Evolutionary conservation across 2,329 filamentous ascomycete genomes (phyloP).

Genomic region (Huntiella bhutanensis): DNA sequence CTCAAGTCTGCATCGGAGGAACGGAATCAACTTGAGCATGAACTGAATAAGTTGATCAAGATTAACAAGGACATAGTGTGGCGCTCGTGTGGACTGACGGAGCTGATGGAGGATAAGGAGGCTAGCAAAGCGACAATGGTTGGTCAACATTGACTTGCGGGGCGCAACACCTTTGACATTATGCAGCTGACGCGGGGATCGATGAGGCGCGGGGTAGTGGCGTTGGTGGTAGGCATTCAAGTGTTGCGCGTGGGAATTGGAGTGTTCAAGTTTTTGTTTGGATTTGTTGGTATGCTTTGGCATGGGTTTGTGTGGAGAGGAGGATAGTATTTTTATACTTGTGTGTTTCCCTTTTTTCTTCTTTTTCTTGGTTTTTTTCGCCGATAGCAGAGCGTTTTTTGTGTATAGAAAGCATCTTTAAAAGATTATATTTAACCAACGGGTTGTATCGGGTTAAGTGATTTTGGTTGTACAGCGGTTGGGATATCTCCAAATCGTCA

Average conservation of each 20-base stretch:
- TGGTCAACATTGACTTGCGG: slow-evolving; percentile 11
- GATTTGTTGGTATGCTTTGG: slow-evolving; percentile 10
- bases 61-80: slow-evolving; percentile 35
- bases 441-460: not conserved
- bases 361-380: not conserved
- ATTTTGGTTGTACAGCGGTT: too few species aligned
- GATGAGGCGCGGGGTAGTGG: slow-evolving; percentile 10
- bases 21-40: slow-evolving; percentile 43
- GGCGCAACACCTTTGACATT: slow-evolving; percentile 10
- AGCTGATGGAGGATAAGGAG: too few species aligned
- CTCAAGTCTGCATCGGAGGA: slow-evolving; percentile 35
- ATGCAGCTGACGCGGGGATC: slow-evolving; percentile 10
- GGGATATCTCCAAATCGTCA: too few species aligned
- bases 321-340: not conserved
- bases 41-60: slow-evolving; percentile 37
- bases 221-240: slow-evolving; percentile 12
- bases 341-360: not conserved
- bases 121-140: slow-evolving; percentile 16
- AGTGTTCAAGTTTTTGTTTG: slow-evolving; percentile 12
- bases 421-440: not conserved
- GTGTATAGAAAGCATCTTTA: not conserved
- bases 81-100: too few species aligned
- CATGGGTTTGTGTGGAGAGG: slow-evolving; percentile 8
- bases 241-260: slow-evolving; percentile 12
- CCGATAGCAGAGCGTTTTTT: not conserved